phyloP scores from a whole-genome alignment of 768 basidiomycete genomes.

The Lactarius psammicola region DNA sequence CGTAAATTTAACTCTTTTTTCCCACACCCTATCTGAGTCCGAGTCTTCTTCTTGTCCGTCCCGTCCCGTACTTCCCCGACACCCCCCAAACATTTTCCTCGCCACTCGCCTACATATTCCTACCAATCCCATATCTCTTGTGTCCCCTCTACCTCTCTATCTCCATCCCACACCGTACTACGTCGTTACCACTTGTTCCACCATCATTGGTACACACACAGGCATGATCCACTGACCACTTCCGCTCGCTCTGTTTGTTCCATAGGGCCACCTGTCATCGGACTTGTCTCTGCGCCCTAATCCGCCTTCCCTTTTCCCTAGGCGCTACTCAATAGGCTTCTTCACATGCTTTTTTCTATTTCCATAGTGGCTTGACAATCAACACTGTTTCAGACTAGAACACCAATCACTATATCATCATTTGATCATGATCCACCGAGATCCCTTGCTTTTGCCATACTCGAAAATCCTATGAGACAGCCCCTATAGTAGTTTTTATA shows the following conservation, averaged over 20 bases:
- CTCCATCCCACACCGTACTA: not conserved
- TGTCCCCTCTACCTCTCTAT: not conserved
- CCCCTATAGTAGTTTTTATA: not conserved
- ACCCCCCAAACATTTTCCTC: not conserved
- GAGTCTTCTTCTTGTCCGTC: not conserved
- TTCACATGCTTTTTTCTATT: slow-evolving; percentile 1
- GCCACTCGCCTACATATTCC: not conserved
- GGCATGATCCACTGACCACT: not conserved
- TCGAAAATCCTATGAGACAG: not conserved
- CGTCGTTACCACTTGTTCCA: not conserved
- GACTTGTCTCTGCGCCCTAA: slow-evolving; percentile 20
- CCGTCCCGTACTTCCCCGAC: not conserved
- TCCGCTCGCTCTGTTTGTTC: slow-evolving; percentile 1
- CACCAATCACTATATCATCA: not conserved
- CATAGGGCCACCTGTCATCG: slow-evolving; percentile 3
- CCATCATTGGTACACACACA: not conserved
- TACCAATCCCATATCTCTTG: not conserved
- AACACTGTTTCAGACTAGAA: not conserved
- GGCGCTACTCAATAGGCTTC: not conserved
- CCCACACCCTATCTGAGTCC: slow-evolving; percentile 6
- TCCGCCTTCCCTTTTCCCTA: not conserved
- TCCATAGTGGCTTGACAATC: not conserved
- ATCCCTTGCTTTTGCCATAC: not conserved
- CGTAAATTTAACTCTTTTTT: not conserved
- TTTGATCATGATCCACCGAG: slow-evolving; percentile 1